Evolutionary conservation across 192 early-diverging fungal genomes (phyloP), one percentile per base, ranked within the genome.

Genomic region (Entomortierella parvispora): DNA sequence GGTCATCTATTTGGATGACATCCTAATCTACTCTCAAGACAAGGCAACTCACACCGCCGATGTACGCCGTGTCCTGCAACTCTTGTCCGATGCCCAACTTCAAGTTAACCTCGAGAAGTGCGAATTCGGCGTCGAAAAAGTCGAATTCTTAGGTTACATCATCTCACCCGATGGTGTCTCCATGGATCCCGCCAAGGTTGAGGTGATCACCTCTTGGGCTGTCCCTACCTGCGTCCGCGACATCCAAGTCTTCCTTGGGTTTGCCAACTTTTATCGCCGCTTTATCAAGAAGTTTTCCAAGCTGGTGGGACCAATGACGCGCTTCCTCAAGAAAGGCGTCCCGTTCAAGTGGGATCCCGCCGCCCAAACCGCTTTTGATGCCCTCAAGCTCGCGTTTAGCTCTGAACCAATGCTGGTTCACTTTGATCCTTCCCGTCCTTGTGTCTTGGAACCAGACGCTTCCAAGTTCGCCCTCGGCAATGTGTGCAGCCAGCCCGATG

Each of bases 1-100:
- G 0, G 46, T 82, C 0, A 68, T 67, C 0, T 84, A 84, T 34
- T 44, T 84, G 6, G 83, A 89, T 56, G 79, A 87, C 58, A 78
- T 89, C 26, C 62, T 83, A 2, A 76, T 89, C 0, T 89, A 67
- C 51, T 85, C 81, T 0, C 45, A 31, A 17, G 79, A 45, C 40
- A 77, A 64, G 3, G 62, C 74, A n/a, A 79, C 80, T 11, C 78
- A 85, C 48, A 15, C 44, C 3, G 52, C 43, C 2, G 79, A 85
- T 50, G 37, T 81, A 0, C 0, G 28, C 3, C 0, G 31, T 3
- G 65, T 87, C 3, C 59, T 86, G 6, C 0, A 74, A 2, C 23
- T 42, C 1, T 10, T 83, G 0, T 7, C 56, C 44, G 64, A 58
- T 8, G 54, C 52, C 25, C 33, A 54, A 32, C n/a, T 80, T n/a